These are phyloP conservation scores for Ramaria rubella DNA, from an alignment of 768 basidiomycete species.

Conservation along the genomic window DNA sequence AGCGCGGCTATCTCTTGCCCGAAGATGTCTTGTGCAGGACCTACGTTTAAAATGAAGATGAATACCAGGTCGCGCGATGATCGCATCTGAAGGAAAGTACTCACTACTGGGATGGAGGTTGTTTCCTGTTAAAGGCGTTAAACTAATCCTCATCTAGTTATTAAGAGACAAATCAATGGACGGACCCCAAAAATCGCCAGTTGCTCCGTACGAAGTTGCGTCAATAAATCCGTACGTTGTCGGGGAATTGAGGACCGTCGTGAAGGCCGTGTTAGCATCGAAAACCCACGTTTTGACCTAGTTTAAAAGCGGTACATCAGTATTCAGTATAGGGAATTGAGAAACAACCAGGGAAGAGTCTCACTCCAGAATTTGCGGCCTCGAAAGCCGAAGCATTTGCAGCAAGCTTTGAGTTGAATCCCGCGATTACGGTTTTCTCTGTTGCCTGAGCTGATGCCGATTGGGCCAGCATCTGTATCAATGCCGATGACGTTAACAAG, in stretches of 20 bases:
- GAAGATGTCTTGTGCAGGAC: conserved; percentile 22
- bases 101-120: conserved; percentile 48
- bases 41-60: conserved; percentile 3
- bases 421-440: conserved; percentile 39
- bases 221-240: background rate
- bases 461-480: conserved; percentile 37
- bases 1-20: conserved; percentile 18
- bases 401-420: conserved; percentile 46
- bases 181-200: conserved; percentile 26
- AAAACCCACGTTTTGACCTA: conserved; percentile 44
- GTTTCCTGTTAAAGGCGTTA: conserved; percentile 38
- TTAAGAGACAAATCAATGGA: conserved; percentile 47
- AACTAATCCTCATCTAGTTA: conserved; percentile 31
- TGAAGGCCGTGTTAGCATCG: conserved; percentile 42
- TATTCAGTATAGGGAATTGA: background rate
- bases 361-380: conserved; percentile 33
- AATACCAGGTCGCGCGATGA: background rate
- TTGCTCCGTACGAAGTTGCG: conserved; percentile 26
- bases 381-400: conserved; percentile 35
- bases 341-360: conserved; percentile 16
- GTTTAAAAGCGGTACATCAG: background rate
- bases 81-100: background rate
- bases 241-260: conserved; percentile 41
- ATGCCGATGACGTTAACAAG: conserved; percentile 25
- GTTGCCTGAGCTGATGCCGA: conserved; percentile 30